phyloP scores from a whole-genome alignment of 2,329 filamentous ascomycete species.

The Diaporthe aspalathi region DNA sequence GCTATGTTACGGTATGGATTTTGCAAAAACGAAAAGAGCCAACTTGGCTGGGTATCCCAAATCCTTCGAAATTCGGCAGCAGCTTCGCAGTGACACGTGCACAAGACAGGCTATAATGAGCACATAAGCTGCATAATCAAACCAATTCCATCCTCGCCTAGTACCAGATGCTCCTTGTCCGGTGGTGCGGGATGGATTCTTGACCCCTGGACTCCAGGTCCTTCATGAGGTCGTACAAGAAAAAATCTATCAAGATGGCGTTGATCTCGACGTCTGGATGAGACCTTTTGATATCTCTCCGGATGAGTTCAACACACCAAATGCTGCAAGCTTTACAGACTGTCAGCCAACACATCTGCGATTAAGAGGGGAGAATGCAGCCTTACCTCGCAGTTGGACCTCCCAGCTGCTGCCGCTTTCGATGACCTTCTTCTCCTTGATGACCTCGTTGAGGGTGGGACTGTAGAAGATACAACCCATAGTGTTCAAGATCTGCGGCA shows the following conservation, averaged over 20 bases:
- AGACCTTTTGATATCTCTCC: conserved; percentile 78
- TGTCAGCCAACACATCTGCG: background rate
- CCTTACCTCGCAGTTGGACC: conserved; percentile 82
- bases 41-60: conserved; percentile 28
- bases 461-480: conserved; percentile 88
- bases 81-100: background rate
- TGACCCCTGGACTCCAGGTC: conserved; percentile 75
- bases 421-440: conserved; percentile 73
- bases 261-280: conserved; percentile 82
- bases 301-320: conserved; percentile 93
- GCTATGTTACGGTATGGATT: background rate
- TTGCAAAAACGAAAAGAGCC: background rate
- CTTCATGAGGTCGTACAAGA: conserved; percentile 95
- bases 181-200: conserved; percentile 81
- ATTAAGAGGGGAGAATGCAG: background rate
- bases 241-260: conserved; percentile 96
- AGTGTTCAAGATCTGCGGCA: conserved; percentile 90
- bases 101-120: background rate
- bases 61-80: background rate
- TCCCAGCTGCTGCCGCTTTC: conserved; percentile 82
- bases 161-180: conserved; percentile 96
- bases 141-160: conserved; percentile 53
- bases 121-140: conserved; percentile 7
- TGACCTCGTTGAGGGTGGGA: conserved; percentile 78
- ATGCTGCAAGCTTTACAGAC: conserved; percentile 79